Evolutionary conservation across 345 rosid species (phyloP).

Genomic region (Tarenaya hassleriana): DNA sequence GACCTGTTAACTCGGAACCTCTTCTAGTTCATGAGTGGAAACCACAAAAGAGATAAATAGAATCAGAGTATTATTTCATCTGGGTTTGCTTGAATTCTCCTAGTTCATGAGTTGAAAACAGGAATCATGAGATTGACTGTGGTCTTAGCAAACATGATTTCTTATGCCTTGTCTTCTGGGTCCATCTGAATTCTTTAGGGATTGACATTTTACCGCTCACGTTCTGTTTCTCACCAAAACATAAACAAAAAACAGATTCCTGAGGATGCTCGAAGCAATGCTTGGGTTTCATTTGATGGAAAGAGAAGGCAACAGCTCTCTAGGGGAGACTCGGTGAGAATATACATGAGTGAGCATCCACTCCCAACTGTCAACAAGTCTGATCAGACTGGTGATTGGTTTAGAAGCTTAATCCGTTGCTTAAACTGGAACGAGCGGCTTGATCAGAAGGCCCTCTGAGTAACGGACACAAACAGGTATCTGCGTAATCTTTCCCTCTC

Average conservation of each 20-base stretch:
- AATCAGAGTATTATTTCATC: too few relatives aligned
- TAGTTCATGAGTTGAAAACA: too few relatives aligned
- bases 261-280: conserved; percentile 86
- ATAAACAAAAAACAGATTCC: conserved; percentile 53
- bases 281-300: conserved; percentile 99
- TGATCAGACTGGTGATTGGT: conserved; percentile 97
- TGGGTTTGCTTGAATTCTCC: too few relatives aligned
- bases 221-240: too few relatives aligned
- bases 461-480: conserved; percentile 7
- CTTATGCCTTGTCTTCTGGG: too few relatives aligned
- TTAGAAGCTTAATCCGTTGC: conserved; percentile 89
- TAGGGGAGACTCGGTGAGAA: conserved; percentile 82
- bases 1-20: too few relatives aligned
- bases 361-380: conserved; percentile 91
- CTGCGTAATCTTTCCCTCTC: conserved; percentile 20
- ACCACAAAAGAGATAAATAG: too few relatives aligned
- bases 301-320: conserved; percentile 97
- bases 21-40: too few relatives aligned
- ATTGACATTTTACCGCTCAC: too few relatives aligned
- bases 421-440: conserved; percentile 95
- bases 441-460: conserved; percentile 73
- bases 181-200: too few relatives aligned
- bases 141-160: too few relatives aligned
- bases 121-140: too few relatives aligned
- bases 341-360: conserved; percentile 93